Conservation (phyloP, 2,329 filamentous ascomycete genomes). For the Aureobasidium sp. region DNA sequence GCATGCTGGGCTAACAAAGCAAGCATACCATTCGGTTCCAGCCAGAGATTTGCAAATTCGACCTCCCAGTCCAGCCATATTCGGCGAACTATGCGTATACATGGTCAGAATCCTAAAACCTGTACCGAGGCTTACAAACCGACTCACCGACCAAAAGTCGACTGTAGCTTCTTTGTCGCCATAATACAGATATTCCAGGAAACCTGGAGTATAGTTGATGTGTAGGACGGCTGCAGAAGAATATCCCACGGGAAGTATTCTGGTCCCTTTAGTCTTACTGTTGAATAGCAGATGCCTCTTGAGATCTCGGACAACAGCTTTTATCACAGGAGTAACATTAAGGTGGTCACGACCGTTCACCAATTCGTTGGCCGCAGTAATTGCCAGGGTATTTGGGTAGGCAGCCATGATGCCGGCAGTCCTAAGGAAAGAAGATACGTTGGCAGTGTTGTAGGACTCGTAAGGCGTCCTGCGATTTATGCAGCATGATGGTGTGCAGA, state of each 20-base stretch:
- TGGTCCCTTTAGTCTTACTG: slow-evolving; percentile 18
- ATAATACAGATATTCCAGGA: slow-evolving; percentile 21
- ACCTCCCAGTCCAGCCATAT: neutral
- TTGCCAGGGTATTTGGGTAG: slow-evolving; percentile 22
- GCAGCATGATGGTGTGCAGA: slow-evolving; percentile 10
- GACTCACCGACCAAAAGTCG: slow-evolving; percentile 23
- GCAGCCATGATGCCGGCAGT: slow-evolving; percentile 21
- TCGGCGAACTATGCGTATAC: neutral
- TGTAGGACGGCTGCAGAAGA: neutral
- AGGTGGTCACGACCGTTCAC: slow-evolving; percentile 19
- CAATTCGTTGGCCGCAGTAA: slow-evolving; percentile 19
- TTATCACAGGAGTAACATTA: slow-evolving; percentile 22
- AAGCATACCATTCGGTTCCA: neutral
- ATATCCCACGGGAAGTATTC: slow-evolving; percentile 25
- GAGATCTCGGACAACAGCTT: slow-evolving; percentile 25
- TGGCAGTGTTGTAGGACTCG: slow-evolving; percentile 20
- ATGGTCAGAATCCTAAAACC: neutral
- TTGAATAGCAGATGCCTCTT: slow-evolving; percentile 24
- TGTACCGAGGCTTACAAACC: neutral
- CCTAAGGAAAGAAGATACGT: slow-evolving; percentile 11
- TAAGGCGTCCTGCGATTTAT: slow-evolving; percentile 22
- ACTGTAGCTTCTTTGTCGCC: slow-evolving; percentile 4
- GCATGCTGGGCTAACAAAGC: neutral
- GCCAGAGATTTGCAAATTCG: neutral
- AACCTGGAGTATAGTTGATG: neutral